Evolutionary conservation across 2,329 filamentous ascomycete species (phyloP), one percentile per base, ranked within the genome.

Genomic region (Penicillium digitatum): DNA sequence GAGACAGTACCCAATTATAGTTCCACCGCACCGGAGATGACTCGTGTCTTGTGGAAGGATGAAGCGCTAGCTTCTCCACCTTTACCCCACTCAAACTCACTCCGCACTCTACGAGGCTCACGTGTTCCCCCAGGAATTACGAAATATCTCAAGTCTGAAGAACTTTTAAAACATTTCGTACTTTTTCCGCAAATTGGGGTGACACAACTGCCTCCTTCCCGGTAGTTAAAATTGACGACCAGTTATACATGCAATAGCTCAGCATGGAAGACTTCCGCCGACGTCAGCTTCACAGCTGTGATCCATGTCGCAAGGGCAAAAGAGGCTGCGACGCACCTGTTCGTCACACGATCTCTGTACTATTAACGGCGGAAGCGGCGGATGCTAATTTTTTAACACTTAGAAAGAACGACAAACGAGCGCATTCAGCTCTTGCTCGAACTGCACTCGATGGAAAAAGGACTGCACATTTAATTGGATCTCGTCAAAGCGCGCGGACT

Each of bases 271-370:
- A 38, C 18, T 37, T 57, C 18, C 61, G 57, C 11, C 55, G 61
- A 48, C 53, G 59, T 29, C 61, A 62, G 27, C 57, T 58, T 29
- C 70, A 76, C 46, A 78, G 75, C 56, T 79, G 76, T 58, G 76
- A 79, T 54, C 76, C 76, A 53, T 79, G 76, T 59, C 70, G 76
- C 22, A 75, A 74, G 57, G 76, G 76, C 22, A 78, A 78, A 59
- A 65, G 75, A 52, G 75, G 72, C 6, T 79, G 76, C 61, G 75
- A 79, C 59, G 75, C 74, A 5, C 55, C 61, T 35, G 61, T 63
- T 46, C 16, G 60, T 51, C 12, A 52, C 18, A n/a, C n/a, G 32
- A 4, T 26, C 5, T 31, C 26, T 20, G 11, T 5, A 2, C 20
- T 2, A 20, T 16, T 18, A 20, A 26, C 11, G 26, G 12, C 24